Conservation (phyloP, 2,329 filamentous ascomycete genomes). For the Neonectria coccinea region DNA sequence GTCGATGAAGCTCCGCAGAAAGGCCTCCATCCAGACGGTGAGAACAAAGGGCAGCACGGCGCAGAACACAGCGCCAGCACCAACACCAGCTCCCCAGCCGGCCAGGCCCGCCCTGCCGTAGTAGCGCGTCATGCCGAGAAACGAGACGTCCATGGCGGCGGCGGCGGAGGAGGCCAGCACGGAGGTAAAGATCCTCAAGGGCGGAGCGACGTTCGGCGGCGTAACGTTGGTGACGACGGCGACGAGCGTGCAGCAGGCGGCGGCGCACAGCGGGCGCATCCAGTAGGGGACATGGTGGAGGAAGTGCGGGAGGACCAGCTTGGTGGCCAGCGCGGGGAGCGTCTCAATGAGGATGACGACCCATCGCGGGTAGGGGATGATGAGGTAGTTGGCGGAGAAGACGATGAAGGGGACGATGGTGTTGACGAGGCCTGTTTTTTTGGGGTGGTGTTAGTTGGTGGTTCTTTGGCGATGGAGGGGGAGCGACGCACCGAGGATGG, state of each 20-base stretch:
- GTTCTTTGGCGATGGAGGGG: not conserved
- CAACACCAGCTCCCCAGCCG: constrained; percentile 53
- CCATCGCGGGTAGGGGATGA: constrained; percentile 50
- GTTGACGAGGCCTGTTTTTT: constrained; percentile 46
- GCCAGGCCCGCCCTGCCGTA: constrained; percentile 48
- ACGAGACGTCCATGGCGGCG: constrained; percentile 49
- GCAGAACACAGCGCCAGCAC: constrained; percentile 45
- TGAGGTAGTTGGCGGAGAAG: constrained; percentile 51
- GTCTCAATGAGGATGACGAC: constrained; percentile 49
- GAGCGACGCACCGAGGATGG: constrained; percentile 39
- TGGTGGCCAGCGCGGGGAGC: constrained; percentile 47
- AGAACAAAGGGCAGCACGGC: constrained; percentile 48
- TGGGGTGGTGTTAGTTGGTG: constrained; percentile 24
- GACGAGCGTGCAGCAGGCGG: constrained; percentile 46
- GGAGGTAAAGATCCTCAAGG: constrained; percentile 46
- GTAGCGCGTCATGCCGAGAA: constrained; percentile 46
- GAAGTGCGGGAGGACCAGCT: constrained; percentile 45
- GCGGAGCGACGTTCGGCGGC: constrained; percentile 51
- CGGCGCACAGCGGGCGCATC: constrained; percentile 44
- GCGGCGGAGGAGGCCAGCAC: constrained; percentile 46
- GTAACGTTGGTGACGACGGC: constrained; percentile 44
- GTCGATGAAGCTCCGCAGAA: constrained; percentile 46
- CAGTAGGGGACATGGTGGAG: constrained; percentile 46
- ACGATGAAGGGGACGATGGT: constrained; percentile 47
- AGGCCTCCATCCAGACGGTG: constrained; percentile 43